Evolutionary conservation across 768 basidiomycete species (phyloP).

Genomic region (Suillus subluteus): DNA sequence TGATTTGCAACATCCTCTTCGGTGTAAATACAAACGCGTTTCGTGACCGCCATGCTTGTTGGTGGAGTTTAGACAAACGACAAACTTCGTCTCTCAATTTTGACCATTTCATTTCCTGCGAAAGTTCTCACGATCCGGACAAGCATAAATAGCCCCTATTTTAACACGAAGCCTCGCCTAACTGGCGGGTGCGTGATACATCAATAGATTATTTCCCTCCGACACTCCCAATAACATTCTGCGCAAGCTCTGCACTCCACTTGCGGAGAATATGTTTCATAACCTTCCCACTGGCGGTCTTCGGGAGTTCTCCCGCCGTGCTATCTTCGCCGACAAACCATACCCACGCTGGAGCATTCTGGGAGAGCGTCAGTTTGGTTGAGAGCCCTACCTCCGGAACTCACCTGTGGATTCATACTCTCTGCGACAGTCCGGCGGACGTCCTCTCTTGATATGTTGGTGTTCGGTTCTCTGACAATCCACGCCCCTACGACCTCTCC

Average conservation of each 20-base stretch:
- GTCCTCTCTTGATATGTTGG: conserved; percentile 48
- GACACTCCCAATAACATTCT: conserved; percentile 44
- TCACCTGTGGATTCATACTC: conserved; percentile 80
- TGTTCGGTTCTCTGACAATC: conserved; percentile 56
- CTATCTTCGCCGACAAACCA: conserved; percentile 81
- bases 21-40: conserved; percentile 74
- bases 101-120: conserved; percentile 19
- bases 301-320: conserved; percentile 62
- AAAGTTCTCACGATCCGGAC: conserved; percentile 14
- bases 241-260: conserved; percentile 65
- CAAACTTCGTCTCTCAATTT: conserved; percentile 9
- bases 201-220: neutral
- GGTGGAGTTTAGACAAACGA: conserved; percentile 12
- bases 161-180: neutral
- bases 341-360: conserved; percentile 84
- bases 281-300: conserved; percentile 88
- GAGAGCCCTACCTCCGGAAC: conserved; percentile 15
- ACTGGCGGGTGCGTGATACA: neutral
- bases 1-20: conserved; percentile 74
- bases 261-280: conserved; percentile 77
- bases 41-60: conserved; percentile 54
- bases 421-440: conserved; percentile 56
- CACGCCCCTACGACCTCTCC: conserved; percentile 86
- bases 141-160: conserved; percentile 1
- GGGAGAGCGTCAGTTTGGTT: conserved; percentile 14